These are phyloP conservation scores for Physcomitrium patens DNA, from an alignment of 225 moss, liverwort and hornwort genomes.

Conservation along the genomic window DNA sequence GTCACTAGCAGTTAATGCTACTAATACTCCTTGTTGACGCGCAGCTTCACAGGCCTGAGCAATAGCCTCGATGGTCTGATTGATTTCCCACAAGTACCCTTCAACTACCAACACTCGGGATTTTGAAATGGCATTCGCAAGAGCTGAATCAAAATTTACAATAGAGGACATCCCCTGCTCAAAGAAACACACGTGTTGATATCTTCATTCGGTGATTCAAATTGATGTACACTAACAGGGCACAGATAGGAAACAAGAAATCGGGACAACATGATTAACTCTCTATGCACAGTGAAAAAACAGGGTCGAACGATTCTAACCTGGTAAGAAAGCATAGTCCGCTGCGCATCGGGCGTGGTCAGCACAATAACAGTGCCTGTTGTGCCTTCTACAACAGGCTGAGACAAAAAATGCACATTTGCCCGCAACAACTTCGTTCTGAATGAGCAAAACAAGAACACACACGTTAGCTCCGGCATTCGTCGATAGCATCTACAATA, in stretches of 20 bases:
- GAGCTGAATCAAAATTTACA: conserved; percentile 55
- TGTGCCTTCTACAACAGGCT: conserved; percentile 73
- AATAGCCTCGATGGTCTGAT: conserved; percentile 76
- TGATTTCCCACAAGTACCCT: conserved; percentile 81
- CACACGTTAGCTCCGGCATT: background rate
- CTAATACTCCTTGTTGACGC: conserved; percentile 62
- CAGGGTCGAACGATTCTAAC: conserved; percentile 24
- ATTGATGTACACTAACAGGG: background rate
- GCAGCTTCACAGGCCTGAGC: conserved; percentile 66
- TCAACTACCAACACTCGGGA: conserved; percentile 75
- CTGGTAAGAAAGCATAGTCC: conserved; percentile 89
- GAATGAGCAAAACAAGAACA: conserved; percentile 13
- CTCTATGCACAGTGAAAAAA: background rate
- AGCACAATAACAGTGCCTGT: conserved; percentile 85
- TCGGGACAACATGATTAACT: background rate
- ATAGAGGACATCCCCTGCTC: conserved; percentile 82
- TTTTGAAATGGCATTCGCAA: conserved; percentile 58
- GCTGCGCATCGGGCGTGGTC: conserved; percentile 87
- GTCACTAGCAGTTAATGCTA: conserved; percentile 83
- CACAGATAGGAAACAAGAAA: background rate
- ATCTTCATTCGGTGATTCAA: background rate
- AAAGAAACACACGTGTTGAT: background rate
- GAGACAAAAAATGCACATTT: conserved; percentile 73
- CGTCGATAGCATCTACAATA: background rate
- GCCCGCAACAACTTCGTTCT: conserved; percentile 75